Evolutionary conservation across 495 filamentous ascomycete species (phyloP).

Genomic region (Neurospora pannonica): DNA sequence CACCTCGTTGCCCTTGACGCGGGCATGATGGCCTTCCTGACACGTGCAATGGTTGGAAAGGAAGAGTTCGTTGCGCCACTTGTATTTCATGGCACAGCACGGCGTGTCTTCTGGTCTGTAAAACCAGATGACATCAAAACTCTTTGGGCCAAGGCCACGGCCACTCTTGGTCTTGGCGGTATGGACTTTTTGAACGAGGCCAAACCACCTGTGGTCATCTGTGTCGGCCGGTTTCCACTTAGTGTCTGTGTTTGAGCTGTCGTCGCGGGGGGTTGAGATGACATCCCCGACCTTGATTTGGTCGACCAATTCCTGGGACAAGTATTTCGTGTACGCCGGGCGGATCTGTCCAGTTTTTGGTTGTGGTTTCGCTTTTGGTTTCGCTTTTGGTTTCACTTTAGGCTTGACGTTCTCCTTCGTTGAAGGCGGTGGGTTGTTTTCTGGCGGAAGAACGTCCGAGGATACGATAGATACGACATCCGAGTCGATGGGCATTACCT

Average conservation of each 20-base stretch:
- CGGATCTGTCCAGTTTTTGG: not conserved
- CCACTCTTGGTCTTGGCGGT: constrained; percentile 8
- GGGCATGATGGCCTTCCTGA: constrained; percentile 22
- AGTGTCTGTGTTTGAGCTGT: constrained; percentile 26
- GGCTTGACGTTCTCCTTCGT: not conserved
- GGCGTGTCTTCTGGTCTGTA: constrained; percentile 61
- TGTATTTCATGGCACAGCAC: constrained; percentile 54
- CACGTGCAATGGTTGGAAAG: constrained; percentile 71
- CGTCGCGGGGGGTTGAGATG: constrained; percentile 34
- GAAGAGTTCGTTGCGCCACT: constrained; percentile 61
- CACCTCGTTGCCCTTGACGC: constrained; percentile 43
- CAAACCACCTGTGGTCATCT: constrained; percentile 49
- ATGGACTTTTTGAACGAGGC: constrained; percentile 51
- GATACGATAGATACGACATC: not conserved
- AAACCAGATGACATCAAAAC: constrained; percentile 60
- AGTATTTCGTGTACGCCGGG: not conserved
- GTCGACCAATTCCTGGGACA: constrained; percentile 2
- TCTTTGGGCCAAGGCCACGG: constrained; percentile 9
- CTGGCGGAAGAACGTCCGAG: not conserved
- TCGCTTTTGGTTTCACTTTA: not conserved
- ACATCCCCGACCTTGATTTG: constrained; percentile 28
- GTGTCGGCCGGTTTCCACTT: constrained; percentile 45
- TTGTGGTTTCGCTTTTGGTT: not conserved
- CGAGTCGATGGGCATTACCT: not conserved
- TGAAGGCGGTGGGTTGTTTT: not conserved